Conservation (phyloP, 2,329 filamentous ascomycete species). For the Verticillium nubilum region DNA sequence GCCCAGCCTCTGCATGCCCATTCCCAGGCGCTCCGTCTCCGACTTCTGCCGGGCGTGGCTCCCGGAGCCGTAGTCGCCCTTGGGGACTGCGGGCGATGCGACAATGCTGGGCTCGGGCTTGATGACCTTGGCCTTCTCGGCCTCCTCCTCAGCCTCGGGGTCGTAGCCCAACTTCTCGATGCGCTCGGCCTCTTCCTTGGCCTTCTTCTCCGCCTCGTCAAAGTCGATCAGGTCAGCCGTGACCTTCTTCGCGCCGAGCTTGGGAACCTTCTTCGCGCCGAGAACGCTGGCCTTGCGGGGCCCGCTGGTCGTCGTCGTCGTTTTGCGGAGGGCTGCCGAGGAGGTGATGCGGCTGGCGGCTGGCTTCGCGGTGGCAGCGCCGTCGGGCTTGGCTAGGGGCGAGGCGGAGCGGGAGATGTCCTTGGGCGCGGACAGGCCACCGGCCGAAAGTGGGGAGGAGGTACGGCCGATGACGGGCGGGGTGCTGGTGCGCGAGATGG, state of each 20-base stretch:
- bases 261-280: conserved; percentile 75
- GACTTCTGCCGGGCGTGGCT: conserved; percentile 53
- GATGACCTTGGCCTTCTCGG: conserved; percentile 40
- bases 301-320: conserved; percentile 50
- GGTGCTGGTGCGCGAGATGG: conserved; percentile 82
- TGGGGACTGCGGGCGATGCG: conserved; percentile 70
- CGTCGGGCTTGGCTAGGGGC: conserved; percentile 62
- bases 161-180: conserved; percentile 96
- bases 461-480: conserved; percentile 76
- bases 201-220: conserved; percentile 93
- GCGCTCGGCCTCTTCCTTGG: conserved; percentile 93
- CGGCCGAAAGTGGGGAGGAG: conserved; percentile 84
- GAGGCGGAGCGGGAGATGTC: conserved; percentile 74
- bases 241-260: conserved; percentile 92
- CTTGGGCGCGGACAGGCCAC: conserved; percentile 65
- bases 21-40: conserved; percentile 83
- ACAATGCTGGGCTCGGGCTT: conserved; percentile 59
- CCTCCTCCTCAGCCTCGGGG: conserved; percentile 72
- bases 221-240: conserved; percentile 81
- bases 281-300: conserved; percentile 82
- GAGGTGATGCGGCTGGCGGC: conserved; percentile 68
- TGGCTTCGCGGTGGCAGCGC: conserved; percentile 45
- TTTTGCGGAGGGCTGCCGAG: conserved; percentile 79
- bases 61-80: conserved; percentile 57
- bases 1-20: conserved; percentile 79